A percentile compares a stretch with the other conserved stretches of the same genome.
These are phyloP conservation scores for Gossypium australe DNA, from an alignment of 345 rosid genomes.

Conservation along the genomic window DNA sequence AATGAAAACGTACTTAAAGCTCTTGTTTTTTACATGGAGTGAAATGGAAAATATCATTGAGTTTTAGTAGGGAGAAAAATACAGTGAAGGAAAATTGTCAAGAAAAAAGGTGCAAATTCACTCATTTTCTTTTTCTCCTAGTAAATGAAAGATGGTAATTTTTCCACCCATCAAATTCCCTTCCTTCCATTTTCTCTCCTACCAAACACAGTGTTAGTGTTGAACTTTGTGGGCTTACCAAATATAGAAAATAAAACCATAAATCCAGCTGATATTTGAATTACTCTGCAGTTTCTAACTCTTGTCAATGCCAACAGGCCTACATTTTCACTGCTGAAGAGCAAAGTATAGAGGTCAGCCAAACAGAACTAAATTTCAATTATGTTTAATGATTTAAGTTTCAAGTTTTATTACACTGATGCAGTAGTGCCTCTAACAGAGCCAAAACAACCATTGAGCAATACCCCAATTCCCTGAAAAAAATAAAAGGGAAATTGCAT, in stretches of 20 bases:
- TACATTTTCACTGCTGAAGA: constrained; percentile 55
- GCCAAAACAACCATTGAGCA: constrained; percentile 51
- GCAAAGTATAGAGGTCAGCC: constrained; percentile 1
- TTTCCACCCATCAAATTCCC: too few species aligned
- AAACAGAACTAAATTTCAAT: neutral
- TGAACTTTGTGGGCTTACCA: constrained; percentile 27
- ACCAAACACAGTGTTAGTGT: constrained; percentile 32
- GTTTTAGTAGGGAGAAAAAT: constrained; percentile 34
- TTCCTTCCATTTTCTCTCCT: neutral
- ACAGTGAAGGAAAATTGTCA: too few species aligned
- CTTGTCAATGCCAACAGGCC: constrained; percentile 68
- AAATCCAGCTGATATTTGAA: constrained; percentile 67
- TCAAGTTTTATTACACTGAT: constrained; percentile 45
- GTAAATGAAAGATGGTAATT: too few species aligned
- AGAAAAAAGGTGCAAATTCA: too few species aligned
- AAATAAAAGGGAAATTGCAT: neutral
- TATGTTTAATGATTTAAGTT: neutral
- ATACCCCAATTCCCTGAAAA: constrained; percentile 56
- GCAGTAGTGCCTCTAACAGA: constrained; percentile 52
- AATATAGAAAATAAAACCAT: constrained; percentile 71
- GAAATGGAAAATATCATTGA: constrained; percentile 41
- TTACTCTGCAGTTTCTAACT: constrained; percentile 71
- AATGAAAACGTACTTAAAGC: neutral
- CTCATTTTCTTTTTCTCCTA: too few species aligned
- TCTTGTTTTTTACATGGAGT: neutral